Base-by-base conservation (phyloP, 169 alveolate species). In the Plasmodium blacklocki region DNA sequence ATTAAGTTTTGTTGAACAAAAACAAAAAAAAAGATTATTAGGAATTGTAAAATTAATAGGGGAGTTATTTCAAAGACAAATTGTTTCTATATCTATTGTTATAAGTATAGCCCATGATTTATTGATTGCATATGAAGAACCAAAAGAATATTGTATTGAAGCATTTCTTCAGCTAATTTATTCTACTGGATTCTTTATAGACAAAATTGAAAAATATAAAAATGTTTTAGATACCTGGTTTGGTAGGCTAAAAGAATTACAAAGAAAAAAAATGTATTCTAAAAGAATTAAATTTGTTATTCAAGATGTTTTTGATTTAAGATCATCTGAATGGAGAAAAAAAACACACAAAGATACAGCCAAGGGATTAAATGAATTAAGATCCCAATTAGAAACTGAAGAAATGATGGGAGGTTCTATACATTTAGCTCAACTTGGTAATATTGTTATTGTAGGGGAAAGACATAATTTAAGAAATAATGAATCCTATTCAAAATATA, bases 41-140 rank as follows among this genome's bases (percentile, higher is more conserved):
- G 98, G 98, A n/a, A 96, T 94, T 18, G 97, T 97, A 49, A 94
- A 96, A 87, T 83, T 97, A 73, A 97, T 97, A 15, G 98, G 98
- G 1, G 98, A 97, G 67, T 93, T 97, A 45, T 97, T 96, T 87
- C 97, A 94, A 76, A 68, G 98, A 15, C 94, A 93, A 88, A 94
- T 97, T 73, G 92, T 97, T 11, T 96, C 97, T 23, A 94, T 94
- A 88, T 95, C 96, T 47, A 94, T 96, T 19, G 97, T 97, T 68
- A 95, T 94, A 56, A 95, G 95, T 76, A 97, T 97, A 32, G 98
- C 96, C n/a, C 93, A 94, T 59, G 97, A 96, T 72, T 91, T 97
- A 26, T 97, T 97, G 12, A 95, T 96, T 85, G 78, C 93, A 18
- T 88, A 88, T 49, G 98, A 97, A 2, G 96, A 93, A 70, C 98